Evolutionary conservation across 228 moss, liverwort and hornwort species (phyloP).

Genomic region (Sphagnum fallax): DNA sequence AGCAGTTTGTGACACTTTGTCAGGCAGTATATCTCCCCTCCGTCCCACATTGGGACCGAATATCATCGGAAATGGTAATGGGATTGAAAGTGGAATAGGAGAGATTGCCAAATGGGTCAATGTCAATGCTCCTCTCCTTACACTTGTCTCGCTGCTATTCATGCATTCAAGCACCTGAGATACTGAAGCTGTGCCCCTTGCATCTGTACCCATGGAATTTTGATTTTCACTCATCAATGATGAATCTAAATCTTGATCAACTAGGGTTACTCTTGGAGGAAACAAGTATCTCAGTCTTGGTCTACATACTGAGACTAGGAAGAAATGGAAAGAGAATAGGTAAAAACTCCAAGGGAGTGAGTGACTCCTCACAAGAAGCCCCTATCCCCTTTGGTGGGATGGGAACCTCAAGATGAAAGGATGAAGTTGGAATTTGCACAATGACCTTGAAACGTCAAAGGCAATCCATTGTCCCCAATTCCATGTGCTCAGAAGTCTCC

Average conservation of each 20-base stretch:
- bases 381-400: no score
- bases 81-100: constrained; percentile 55
- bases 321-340: no score
- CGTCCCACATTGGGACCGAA: constrained; percentile 53
- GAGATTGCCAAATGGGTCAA: constrained; percentile 65
- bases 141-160: constrained; percentile 26
- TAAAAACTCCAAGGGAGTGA: no score
- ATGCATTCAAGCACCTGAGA: constrained; percentile 59
- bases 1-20: constrained; percentile 9
- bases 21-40: constrained; percentile 58
- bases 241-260: not conserved
- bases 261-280: no score
- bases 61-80: constrained; percentile 79
- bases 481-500: no score
- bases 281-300: no score
- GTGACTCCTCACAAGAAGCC: no score
- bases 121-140: constrained; percentile 40
- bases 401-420: no score
- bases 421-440: no score
- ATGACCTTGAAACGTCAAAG: no score
- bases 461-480: no score
- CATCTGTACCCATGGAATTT: constrained; percentile 27
- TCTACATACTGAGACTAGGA: no score
- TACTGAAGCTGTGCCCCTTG: constrained; percentile 54
- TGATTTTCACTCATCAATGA: not conserved